Evolutionary conservation across 345 rosid species (phyloP).

Genomic region (Salix arbutifolia): DNA sequence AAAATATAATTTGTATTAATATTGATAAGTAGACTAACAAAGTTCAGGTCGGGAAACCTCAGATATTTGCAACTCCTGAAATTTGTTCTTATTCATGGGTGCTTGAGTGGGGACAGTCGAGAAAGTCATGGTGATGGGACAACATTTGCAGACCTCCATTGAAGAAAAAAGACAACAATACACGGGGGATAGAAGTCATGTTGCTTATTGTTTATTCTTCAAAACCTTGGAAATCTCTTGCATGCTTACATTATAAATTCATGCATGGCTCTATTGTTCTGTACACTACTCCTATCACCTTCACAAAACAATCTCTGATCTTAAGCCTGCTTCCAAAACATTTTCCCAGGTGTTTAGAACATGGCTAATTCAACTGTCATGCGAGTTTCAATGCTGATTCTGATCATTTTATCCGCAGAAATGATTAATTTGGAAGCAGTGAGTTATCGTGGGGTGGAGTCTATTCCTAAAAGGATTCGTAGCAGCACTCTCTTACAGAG

Average conservation of each 20-base stretch:
- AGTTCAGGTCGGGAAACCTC: background rate
- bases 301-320: background rate
- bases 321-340: background rate
- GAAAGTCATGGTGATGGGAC: slow-evolving; percentile 2
- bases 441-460: slow-evolving; percentile 12
- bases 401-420: slow-evolving; percentile 20
- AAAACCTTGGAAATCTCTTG: slow-evolving; percentile 3
- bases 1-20: too few species aligned
- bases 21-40: slow-evolving; percentile 7
- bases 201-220: background rate
- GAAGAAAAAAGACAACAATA: slow-evolving; percentile 9
- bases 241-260: slow-evolving; percentile 12
- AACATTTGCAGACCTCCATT: background rate
- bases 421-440: slow-evolving; percentile 7
- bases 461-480: slow-evolving; percentile 12
- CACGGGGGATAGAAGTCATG: slow-evolving; percentile 10
- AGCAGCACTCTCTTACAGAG: slow-evolving; percentile 16
- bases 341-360: background rate
- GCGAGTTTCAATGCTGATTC: slow-evolving; percentile 14
- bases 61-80: background rate
- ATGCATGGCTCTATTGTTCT: background rate
- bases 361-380: slow-evolving; percentile 14
- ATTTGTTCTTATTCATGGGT: background rate
- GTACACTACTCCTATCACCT: background rate
- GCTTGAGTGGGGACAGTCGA: background rate